Percentiles rank a stretch among this genome's conserved stretches.
phyloP scores from a whole-genome alignment of 1,284 basidiomycete genomes.

The Abortiporus biennis region DNA sequence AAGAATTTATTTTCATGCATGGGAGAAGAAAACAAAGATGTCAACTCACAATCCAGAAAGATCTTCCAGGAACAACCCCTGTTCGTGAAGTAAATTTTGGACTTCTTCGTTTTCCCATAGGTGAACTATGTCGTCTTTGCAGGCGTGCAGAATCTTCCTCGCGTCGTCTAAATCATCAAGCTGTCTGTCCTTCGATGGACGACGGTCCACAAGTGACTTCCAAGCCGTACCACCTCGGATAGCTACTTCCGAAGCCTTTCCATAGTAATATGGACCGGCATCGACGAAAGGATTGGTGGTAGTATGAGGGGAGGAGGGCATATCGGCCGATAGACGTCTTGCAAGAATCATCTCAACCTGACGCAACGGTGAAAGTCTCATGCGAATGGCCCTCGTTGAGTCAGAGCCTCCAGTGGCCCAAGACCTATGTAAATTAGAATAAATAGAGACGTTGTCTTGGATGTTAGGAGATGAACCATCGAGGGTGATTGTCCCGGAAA shows the following conservation, averaged over 20 bases:
- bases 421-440: background rate
- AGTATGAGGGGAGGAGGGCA: slow-evolving; percentile 4
- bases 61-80: slow-evolving; percentile 42
- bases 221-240: slow-evolving; percentile 42
- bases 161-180: slow-evolving; percentile 33
- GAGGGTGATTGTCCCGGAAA: slow-evolving; percentile 14
- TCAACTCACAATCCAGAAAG: slow-evolving; percentile 55
- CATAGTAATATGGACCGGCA: slow-evolving; percentile 25
- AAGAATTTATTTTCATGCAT: background rate
- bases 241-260: slow-evolving; percentile 40
- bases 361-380: slow-evolving; percentile 45
- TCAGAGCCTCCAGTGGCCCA: slow-evolving; percentile 1
- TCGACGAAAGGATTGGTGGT: slow-evolving; percentile 8
- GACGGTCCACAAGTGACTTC: slow-evolving; percentile 27
- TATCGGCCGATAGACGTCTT: slow-evolving; percentile 18
- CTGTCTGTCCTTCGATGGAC: background rate
- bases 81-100: slow-evolving; percentile 32
- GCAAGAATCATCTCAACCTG: slow-evolving; percentile 46
- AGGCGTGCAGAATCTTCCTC: slow-evolving; percentile 43
- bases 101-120: slow-evolving; percentile 43
- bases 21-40: background rate
- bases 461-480: too few species aligned
- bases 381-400: slow-evolving; percentile 24
- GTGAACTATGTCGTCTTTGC: slow-evolving; percentile 42
- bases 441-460: background rate